Base-by-base conservation (phyloP, 2,329 filamentous ascomycete species). In the Pseudopyricularia javanii region DNA sequence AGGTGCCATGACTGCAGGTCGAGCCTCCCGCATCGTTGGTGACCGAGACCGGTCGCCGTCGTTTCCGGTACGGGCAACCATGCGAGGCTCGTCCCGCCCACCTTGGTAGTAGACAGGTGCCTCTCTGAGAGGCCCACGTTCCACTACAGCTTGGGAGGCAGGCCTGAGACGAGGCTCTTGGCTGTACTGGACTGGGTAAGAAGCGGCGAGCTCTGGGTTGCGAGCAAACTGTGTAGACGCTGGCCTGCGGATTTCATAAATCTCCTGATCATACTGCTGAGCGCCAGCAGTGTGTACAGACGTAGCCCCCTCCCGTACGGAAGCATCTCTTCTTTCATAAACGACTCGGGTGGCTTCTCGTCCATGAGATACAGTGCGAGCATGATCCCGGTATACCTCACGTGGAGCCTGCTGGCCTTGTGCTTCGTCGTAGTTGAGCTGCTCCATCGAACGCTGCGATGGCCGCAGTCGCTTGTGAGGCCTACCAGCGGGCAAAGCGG, bases 391-490 rank as follows among this genome's bases (percentile, higher is more conserved):
- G 22, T 64, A 64, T 33, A 64, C 57, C 51, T 60, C 64, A n/a
- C 67, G 61, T 28, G 60, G 59, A n/a, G 69, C 66, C n/a, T 67
- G 66, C 12, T 68, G 65, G 56, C 71, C 69, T 57, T 68, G 68
- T n/a, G 69, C 64, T 53, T 76, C 75, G 48, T 73, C 70, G 54
- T 74, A 57, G 40, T 48, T 53, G 26, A 57, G 61, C 53, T 47
- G 32, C 50, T 49, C 40, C 32, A 33, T 24, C 22, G 40, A 40
- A 2, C 20, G 52, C 68, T 68, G 34, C 65, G 60, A 24, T 65
- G 66, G 54, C 72, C 75, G 74, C 59, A 75, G 74, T 50, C 80
- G 75, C 62, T 84, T 85, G 58, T 68, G 70, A 9, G 80, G 76
- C 49, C 79, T 73, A 32, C 72, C 64, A 55, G 75, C 72, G n/a